These are phyloP conservation scores for Populus deltoides DNA, from an alignment of 345 rosid genomes.

Conservation along the genomic window DNA sequence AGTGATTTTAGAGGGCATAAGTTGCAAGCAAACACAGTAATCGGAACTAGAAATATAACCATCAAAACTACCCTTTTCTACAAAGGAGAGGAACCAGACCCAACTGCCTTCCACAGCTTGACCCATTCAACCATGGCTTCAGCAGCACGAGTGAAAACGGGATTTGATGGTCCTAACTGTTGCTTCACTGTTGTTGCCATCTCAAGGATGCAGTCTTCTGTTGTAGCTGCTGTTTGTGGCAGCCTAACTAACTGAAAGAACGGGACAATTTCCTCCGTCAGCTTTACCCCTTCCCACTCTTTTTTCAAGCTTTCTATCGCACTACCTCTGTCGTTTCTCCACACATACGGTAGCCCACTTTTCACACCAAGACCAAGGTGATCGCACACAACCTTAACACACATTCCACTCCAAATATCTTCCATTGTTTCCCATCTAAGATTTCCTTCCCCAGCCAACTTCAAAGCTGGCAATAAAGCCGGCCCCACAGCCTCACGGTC, in stretches of 20 bases:
- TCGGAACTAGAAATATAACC: neutral
- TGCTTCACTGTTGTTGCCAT: slow-evolving; percentile 63
- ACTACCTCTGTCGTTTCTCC: slow-evolving; percentile 82
- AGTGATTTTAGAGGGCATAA: no score
- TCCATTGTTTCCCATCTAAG: slow-evolving; percentile 93
- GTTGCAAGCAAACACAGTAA: no score
- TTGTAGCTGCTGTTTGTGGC: slow-evolving; percentile 47
- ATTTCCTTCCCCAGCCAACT: slow-evolving; percentile 77
- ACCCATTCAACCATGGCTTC: slow-evolving; percentile 75
- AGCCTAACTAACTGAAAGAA: slow-evolving; percentile 70
- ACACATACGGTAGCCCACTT: slow-evolving; percentile 80
- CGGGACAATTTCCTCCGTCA: slow-evolving; percentile 85
- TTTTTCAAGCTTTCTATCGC: slow-evolving; percentile 81
- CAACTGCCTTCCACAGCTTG: slow-evolving; percentile 63
- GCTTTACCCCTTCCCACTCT: slow-evolving; percentile 96
- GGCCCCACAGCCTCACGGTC: slow-evolving; percentile 78
- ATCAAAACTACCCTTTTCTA: neutral
- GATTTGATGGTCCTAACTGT: slow-evolving; percentile 54
- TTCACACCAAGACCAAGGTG: slow-evolving; percentile 88
- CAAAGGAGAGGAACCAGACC: slow-evolving; percentile 28
- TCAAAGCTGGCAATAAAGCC: slow-evolving; percentile 71
- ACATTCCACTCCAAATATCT: slow-evolving; percentile 95
- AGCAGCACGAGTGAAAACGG: slow-evolving; percentile 59
- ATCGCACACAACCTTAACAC: slow-evolving; percentile 71
- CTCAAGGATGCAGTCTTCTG: slow-evolving; percentile 69